A percentile compares a stretch with the other conserved stretches of the same genome.
Conservation (phyloP, 2,329 filamentous ascomycete genomes). For the Cercospora sp. region DNA sequence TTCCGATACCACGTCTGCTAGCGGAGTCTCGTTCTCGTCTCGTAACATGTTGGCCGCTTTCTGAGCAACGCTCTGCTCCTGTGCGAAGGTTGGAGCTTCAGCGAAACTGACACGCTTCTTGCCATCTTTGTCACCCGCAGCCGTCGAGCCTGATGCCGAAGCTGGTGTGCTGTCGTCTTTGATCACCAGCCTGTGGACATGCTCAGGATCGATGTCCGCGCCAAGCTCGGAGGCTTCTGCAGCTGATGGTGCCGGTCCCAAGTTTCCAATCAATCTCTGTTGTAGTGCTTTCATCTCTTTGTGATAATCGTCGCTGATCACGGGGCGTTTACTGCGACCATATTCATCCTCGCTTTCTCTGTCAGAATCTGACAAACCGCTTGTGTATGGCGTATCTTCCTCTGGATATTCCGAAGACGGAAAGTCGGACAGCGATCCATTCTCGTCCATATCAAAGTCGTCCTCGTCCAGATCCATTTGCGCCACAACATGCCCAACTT, state of each 20-base stretch:
- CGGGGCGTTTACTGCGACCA: conserved; percentile 68
- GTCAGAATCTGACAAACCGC: conserved; percentile 62
- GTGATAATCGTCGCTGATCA: conserved; percentile 73
- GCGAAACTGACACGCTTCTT: conserved; percentile 82
- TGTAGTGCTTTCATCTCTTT: conserved; percentile 84
- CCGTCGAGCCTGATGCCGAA: conserved; percentile 24
- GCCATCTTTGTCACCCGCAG: conserved; percentile 38
- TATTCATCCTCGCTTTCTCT: conserved; percentile 70
- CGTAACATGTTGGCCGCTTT: conserved; percentile 28
- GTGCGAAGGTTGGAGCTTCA: conserved; percentile 68
- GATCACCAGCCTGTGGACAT: conserved; percentile 58
- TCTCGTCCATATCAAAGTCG: conserved; percentile 54
- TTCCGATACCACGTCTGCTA: conserved; percentile 47
- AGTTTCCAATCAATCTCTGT: conserved; percentile 65
- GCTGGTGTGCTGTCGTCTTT: conserved; percentile 28
- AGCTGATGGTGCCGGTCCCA: conserved; percentile 52
- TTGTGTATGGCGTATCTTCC: conserved; percentile 45
- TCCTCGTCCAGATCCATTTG: conserved; percentile 76
- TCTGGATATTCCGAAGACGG: conserved; percentile 38
- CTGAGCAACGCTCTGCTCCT: conserved; percentile 38
- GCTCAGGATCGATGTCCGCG: conserved; percentile 50
- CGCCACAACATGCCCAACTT: conserved; percentile 88
- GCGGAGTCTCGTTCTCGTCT: conserved; percentile 25
- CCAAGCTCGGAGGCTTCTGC: conserved; percentile 39
- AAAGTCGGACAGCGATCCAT: conserved; percentile 29